Base-by-base conservation (phyloP, 2,329 filamentous ascomycete species). In the Talaromyces sp. region DNA sequence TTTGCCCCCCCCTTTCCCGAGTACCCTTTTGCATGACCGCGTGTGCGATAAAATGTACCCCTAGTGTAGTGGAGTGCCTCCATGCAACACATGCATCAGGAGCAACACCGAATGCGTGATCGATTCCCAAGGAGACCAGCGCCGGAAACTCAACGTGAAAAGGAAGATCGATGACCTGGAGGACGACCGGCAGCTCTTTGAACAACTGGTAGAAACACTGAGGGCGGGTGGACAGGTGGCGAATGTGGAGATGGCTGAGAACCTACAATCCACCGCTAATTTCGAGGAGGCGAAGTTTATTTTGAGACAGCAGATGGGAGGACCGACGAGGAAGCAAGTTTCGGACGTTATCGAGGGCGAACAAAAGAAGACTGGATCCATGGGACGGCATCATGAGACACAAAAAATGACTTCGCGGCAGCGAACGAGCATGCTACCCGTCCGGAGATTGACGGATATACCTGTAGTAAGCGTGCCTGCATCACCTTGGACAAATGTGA, bases 401-500 rank as follows among this genome's bases (percentile, higher is more conserved):
- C 33, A 50, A 28, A 40, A 28, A 18, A 18, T n/a, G 23, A 5
- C 18, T 47, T 47, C 44, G 14, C 27, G 30, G 28, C 18, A 51
- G 27, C 16, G 50, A 23, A 53, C 27, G 3, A 28, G 27, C 27
- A 53, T 53, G 30, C 18, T 53, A 23, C 50, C 50, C 1, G 50
- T 53, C 28, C 28, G 27, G 9, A 50, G 30, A 30, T 18, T 53
- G 23, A n/a, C 31, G n/a, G 72, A 76, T 56, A 72, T 69, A n/a
- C 74, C 73, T n/a, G 31, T 73, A 3, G 69, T 74, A 42, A 64
- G 66, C 44, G 72, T 76, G 18, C 68, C 72, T 3, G 72, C 72
- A 30, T 70, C 66, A 33, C 73, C 73, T 44, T 97, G 93, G 93
- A 94, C 92, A 0, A 83, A 81, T 7, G 90, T 96, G 56, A 96